Evolutionary conservation across 2,329 filamentous ascomycete species (phyloP).

Genomic region (Alternaria ethzedia): DNA sequence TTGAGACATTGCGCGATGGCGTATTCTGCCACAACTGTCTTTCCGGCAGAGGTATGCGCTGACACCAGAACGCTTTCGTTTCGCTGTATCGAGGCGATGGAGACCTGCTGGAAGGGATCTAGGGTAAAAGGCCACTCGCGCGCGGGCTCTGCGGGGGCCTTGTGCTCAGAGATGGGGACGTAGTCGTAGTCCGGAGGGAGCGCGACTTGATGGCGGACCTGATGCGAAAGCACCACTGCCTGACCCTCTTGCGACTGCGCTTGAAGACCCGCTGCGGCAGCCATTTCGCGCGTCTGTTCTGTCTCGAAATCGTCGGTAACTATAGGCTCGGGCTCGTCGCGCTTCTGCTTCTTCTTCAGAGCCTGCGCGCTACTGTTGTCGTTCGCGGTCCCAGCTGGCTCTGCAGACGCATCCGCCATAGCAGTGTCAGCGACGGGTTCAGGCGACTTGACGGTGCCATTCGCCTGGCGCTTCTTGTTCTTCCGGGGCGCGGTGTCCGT

Average conservation of each 20-base stretch:
- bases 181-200: constrained; percentile 94
- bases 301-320: constrained; percentile 95
- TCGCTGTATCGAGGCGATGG: constrained; percentile 92
- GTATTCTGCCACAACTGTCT: constrained; percentile 98
- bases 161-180: constrained; percentile 92
- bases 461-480: constrained; percentile 86
- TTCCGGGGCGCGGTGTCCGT: constrained; percentile 49
- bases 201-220: constrained; percentile 97
- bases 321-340: constrained; percentile 75
- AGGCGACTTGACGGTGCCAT: constrained; percentile 72
- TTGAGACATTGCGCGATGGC: constrained; percentile 97
- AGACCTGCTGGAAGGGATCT: constrained; percentile 95
- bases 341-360: constrained; percentile 66
- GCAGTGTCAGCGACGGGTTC: constrained; percentile 50
- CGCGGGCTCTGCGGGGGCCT: constrained; percentile 84
- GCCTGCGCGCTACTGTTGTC: constrained; percentile 46
- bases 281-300: constrained; percentile 89
- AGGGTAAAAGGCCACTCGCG: constrained; percentile 86
- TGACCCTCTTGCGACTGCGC: constrained; percentile 68
- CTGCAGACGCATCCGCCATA: constrained; percentile 53
- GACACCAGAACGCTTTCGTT: constrained; percentile 97
- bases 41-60: constrained; percentile 95
- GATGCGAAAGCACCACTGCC: constrained; percentile 86
- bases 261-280: constrained; percentile 74
- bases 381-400: constrained; percentile 34